phyloP scores from a whole-genome alignment of 441 rosid genomes.

The Brassica balearica region DNA sequence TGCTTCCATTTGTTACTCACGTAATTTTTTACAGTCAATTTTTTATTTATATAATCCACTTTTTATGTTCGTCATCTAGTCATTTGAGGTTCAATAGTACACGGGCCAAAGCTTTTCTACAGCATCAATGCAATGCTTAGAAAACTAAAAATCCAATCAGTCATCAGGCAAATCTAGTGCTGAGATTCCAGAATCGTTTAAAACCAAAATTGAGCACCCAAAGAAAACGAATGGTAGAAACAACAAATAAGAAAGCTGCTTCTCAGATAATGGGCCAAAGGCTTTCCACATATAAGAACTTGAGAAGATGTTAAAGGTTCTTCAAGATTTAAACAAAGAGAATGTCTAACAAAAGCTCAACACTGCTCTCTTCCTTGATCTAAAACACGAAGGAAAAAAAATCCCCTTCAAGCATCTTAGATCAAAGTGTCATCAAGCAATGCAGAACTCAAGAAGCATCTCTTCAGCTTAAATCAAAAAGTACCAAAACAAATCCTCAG shows the following conservation, averaged over 20 bases:
- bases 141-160: too few species aligned
- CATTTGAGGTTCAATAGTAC: too few species aligned
- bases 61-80: too few species aligned
- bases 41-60: too few species aligned
- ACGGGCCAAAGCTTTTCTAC: too few species aligned
- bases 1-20: too few species aligned
- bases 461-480: slow-evolving; percentile 13
- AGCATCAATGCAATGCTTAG: too few species aligned
- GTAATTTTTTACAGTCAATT: too few species aligned
- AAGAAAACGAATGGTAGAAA: too few species aligned
- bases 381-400: slow-evolving; percentile 27
- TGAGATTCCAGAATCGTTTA: too few species aligned
- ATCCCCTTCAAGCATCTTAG: slow-evolving; percentile 31
- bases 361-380: slow-evolving; percentile 29
- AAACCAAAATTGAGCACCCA: too few species aligned
- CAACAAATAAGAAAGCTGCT: background rate
- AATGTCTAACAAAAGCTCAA: background rate
- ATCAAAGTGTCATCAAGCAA: slow-evolving; percentile 30
- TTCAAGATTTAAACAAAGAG: slow-evolving; percentile 32
- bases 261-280: slow-evolving; percentile 41
- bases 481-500: slow-evolving; percentile 19
- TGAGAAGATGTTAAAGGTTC: slow-evolving; percentile 10
- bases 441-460: slow-evolving; percentile 7
- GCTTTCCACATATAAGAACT: slow-evolving; percentile 32
- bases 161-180: too few species aligned